phyloP scores from a whole-genome alignment of 768 basidiomycete genomes.

The Artomyces pyxidatus region DNA sequence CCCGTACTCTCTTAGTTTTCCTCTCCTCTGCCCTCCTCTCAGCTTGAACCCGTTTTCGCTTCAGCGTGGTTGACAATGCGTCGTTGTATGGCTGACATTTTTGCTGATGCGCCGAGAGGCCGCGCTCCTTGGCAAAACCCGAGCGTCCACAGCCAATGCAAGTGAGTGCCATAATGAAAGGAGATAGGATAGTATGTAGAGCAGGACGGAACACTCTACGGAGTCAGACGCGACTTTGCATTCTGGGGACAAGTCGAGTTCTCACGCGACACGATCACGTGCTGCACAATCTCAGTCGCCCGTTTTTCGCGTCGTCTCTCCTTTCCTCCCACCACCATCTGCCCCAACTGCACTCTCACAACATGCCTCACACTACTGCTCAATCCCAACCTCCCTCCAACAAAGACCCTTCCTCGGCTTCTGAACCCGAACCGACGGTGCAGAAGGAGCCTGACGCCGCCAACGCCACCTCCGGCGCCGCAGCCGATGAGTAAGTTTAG shows the following conservation, averaged over 20 bases:
- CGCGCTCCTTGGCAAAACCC: not conserved
- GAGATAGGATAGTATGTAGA: too few species aligned
- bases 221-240: too few species aligned
- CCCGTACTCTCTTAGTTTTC: not conserved
- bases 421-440: too few species aligned
- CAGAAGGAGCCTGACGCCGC: too few species aligned
- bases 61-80: not conserved
- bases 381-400: too few species aligned
- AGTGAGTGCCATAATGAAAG: not conserved
- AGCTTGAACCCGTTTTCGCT: not conserved
- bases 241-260: not conserved
- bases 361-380: too few species aligned
- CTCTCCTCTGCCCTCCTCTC: not conserved
- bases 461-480: too few species aligned
- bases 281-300: not conserved
- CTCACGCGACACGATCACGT: not conserved
- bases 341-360: too few species aligned
- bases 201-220: too few species aligned
- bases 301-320: not conserved
- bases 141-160: not conserved
- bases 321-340: not conserved
- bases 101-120: not conserved
- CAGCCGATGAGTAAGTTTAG: too few species aligned
- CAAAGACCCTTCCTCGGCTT: too few species aligned
- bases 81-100: not conserved